Conservation (phyloP, 2,329 filamentous ascomycete species). For the Trichoderma sp. region DNA sequence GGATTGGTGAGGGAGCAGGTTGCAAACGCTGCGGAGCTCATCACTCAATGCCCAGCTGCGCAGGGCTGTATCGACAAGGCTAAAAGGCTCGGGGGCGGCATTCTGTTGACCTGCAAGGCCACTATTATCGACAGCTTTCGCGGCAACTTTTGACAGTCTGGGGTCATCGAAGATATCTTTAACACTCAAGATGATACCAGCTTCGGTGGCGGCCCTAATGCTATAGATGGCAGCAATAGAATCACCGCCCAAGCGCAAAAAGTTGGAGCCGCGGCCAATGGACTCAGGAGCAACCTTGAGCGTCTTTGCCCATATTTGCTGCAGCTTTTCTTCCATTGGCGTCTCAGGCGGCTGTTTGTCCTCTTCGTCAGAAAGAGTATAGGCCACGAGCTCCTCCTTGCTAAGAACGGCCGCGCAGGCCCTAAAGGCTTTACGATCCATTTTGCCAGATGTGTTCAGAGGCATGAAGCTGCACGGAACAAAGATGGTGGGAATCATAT, state of each 20-base stretch:
- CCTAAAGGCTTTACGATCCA: too few relatives aligned
- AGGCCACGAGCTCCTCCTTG: not conserved
- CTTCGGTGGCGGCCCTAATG: not conserved
- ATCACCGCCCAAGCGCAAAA: slow-evolving; percentile 10
- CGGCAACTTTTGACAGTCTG: not conserved
- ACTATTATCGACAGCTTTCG: not conserved
- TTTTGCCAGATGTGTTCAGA: slow-evolving; percentile 27
- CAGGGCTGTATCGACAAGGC: not conserved
- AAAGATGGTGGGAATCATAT: slow-evolving; percentile 29
- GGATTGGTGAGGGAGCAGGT: not conserved
- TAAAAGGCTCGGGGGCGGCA: not conserved
- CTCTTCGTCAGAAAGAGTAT: slow-evolving; percentile 3
- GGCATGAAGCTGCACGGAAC: slow-evolving; percentile 28
- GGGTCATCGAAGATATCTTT: slow-evolving; percentile 2
- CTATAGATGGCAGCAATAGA: slow-evolving; percentile 8
- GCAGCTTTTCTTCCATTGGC: slow-evolving; percentile 3
- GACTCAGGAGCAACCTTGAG: slow-evolving; percentile 3
- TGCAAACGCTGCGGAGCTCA: not conserved
- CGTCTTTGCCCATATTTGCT: slow-evolving; percentile 26
- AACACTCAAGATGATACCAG: not conserved
- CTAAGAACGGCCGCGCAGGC: too few relatives aligned
- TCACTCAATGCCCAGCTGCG: not conserved
- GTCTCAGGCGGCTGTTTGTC: slow-evolving; percentile 3
- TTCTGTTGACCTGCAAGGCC: slow-evolving; percentile 14
- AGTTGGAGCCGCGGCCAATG: slow-evolving; percentile 17